Percentiles rank a stretch among this genome's conserved stretches.
Evolutionary conservation across 192 early-diverging fungal species (phyloP).

Genomic region (Backusella westeae): DNA sequence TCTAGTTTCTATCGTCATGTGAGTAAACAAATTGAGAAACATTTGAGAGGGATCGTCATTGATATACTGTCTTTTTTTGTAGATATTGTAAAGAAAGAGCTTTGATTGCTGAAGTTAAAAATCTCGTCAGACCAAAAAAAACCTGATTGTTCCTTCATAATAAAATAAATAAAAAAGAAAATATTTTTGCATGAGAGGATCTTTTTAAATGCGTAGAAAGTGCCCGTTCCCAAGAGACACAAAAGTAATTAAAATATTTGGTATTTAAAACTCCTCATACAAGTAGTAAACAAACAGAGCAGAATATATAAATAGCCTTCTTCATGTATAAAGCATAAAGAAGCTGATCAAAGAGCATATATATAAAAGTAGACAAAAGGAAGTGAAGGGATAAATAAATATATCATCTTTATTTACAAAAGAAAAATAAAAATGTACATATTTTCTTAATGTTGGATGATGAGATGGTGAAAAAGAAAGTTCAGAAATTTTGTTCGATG

Average conservation of each 20-base stretch:
- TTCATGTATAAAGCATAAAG: background rate
- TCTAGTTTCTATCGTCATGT: slow-evolving; percentile 42
- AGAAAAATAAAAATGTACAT: background rate
- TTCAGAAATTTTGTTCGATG: background rate
- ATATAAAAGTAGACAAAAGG: too few species aligned
- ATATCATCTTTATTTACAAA: background rate
- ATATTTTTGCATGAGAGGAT: background rate
- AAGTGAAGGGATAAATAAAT: too few species aligned
- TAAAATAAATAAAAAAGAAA: background rate
- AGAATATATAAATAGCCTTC: background rate
- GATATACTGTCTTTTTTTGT: background rate
- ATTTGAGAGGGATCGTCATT: background rate
- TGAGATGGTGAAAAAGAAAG: background rate
- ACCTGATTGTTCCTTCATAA: too few species aligned
- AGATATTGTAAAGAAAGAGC: slow-evolving; percentile 27
- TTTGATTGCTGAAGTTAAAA: slow-evolving; percentile 15
- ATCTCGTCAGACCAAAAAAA: slow-evolving; percentile 14
- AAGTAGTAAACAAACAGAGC: background rate
- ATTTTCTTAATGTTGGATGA: background rate
- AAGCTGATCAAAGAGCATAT: too few species aligned
- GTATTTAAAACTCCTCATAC: background rate
- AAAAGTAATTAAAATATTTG: background rate
- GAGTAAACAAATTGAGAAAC: slow-evolving; percentile 21
- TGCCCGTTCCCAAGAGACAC: background rate
- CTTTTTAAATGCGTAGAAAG: background rate